phyloP scores from a whole-genome alignment of 352 stramenopile genomes.

The Phytophthora ramorum region DNA sequence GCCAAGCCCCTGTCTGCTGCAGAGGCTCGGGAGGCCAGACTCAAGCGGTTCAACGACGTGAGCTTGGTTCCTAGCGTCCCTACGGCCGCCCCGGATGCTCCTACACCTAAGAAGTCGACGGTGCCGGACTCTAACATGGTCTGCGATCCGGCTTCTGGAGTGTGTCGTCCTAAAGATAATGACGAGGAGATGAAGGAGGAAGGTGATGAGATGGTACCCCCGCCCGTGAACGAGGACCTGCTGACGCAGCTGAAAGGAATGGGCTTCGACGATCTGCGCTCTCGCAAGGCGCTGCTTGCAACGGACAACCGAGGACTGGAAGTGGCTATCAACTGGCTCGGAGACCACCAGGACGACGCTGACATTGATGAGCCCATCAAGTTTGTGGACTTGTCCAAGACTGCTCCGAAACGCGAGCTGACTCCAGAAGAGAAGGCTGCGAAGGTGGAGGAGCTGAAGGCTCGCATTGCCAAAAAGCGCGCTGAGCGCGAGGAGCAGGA shows the following conservation, averaged over 20 bases:
- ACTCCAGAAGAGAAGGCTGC: constrained; percentile 89
- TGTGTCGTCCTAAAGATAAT: constrained; percentile 50
- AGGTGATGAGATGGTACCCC: constrained; percentile 40
- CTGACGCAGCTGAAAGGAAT: constrained; percentile 82
- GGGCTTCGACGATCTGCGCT: constrained; percentile 84
- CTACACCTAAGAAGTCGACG: constrained; percentile 23
- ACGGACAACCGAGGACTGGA: constrained; percentile 81
- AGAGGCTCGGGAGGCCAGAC: constrained; percentile 79
- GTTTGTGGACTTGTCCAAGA: constrained; percentile 76
- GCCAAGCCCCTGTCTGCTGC: constrained; percentile 42
- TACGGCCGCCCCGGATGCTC: constrained; percentile 20
- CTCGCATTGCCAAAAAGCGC: constrained; percentile 77
- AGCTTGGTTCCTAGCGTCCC: constrained; percentile 54
- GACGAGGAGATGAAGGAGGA: constrained; percentile 46
- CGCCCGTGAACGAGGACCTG: constrained; percentile 75
- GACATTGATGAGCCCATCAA: constrained; percentile 92
- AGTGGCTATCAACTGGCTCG: constrained; percentile 86
- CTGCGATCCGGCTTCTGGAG: constrained; percentile 68
- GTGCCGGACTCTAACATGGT: constrained; percentile 61
- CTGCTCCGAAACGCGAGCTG: constrained; percentile 50
- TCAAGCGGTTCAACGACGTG: constrained; percentile 78
- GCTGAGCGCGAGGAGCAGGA: constrained; percentile 80
- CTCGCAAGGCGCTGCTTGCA: constrained; percentile 84
- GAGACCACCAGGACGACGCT: constrained; percentile 88
- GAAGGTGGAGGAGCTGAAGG: constrained; percentile 88